A percentile compares a stretch with the other conserved stretches of the same genome.
Evolutionary conservation across 176 grass and related monocot species (phyloP).

Genomic region (Saccharum spontaneum): DNA sequence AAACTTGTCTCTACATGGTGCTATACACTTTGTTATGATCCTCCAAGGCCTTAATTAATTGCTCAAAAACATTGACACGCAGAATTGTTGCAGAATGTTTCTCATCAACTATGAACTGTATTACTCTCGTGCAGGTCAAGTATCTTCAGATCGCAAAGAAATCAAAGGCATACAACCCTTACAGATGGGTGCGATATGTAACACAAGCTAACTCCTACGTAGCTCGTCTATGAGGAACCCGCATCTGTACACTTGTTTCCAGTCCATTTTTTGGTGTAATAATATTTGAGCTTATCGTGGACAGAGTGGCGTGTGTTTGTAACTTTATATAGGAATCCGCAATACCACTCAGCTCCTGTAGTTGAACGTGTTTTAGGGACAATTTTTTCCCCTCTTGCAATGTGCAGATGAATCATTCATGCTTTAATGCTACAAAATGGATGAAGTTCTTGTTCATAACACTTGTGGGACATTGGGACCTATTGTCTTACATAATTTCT

Average conservation of each 20-base stretch:
- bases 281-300: no score
- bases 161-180: conserved; percentile 93
- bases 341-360: conserved; percentile 22
- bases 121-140: conserved; percentile 63
- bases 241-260: conserved; percentile 32
- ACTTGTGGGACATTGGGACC: neutral
- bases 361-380: neutral
- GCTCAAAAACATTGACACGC: neutral
- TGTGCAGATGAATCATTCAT: conserved; percentile 20
- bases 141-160: conserved; percentile 99
- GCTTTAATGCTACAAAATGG: conserved; percentile 15
- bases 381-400: neutral
- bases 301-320: conserved; percentile 34
- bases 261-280: neutral
- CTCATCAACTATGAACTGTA: neutral
- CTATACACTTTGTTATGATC: conserved; percentile 9
- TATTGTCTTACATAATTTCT: neutral
- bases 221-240: conserved; percentile 64
- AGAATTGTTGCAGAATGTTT: conserved; percentile 1
- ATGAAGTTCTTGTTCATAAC: neutral
- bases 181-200: conserved; percentile 97
- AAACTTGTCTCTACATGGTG: neutral
- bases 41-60: neutral
- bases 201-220: conserved; percentile 98
- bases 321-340: conserved; percentile 25